Evolutionary conservation across 2,329 filamentous ascomycete genomes (phyloP).

Genomic region (Sclerotinia nivalis): DNA sequence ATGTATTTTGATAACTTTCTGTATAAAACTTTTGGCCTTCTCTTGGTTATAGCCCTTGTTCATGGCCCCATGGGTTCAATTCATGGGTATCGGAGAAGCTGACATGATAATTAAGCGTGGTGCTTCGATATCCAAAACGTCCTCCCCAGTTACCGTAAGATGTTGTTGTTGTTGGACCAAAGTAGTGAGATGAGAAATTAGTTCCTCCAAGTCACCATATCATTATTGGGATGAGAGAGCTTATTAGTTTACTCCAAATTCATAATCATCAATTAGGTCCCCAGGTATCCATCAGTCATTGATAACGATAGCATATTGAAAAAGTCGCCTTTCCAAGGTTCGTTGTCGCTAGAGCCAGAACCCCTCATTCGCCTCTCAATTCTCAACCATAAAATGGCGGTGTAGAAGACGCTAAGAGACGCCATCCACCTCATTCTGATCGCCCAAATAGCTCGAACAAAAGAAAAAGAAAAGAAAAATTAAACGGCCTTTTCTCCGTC

Average conservation of each 20-base stretch:
- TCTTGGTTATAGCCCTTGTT: background rate
- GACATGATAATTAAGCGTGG: slow-evolving; percentile 12
- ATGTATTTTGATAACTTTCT: background rate
- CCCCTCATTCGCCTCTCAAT: slow-evolving; percentile 18
- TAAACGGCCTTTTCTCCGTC: slow-evolving; percentile 19
- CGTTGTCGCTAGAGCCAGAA: slow-evolving; percentile 13
- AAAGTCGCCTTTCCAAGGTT: slow-evolving; percentile 14
- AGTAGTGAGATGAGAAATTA: slow-evolving; percentile 10
- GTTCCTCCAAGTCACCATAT: background rate
- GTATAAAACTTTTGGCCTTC: background rate
- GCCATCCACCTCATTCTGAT: slow-evolving; percentile 24
- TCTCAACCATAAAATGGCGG: slow-evolving; percentile 31
- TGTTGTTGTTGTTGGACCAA: background rate
- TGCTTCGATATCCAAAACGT: slow-evolving; percentile 19
- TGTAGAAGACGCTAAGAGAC: slow-evolving; percentile 34
- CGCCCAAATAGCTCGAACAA: slow-evolving; percentile 21
- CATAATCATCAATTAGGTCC: background rate
- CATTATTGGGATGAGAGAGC: background rate
- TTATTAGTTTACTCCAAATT: background rate
- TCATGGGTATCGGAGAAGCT: slow-evolving; percentile 16
- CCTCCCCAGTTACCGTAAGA: background rate
- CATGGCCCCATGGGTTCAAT: background rate
- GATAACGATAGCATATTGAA: slow-evolving; percentile 4
- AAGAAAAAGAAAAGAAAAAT: slow-evolving; percentile 26
- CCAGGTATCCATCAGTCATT: slow-evolving; percentile 10